Percentiles rank a stretch among this genome's conserved stretches.
Evolutionary conservation across 2,329 filamentous ascomycete species (phyloP).

Genomic region (Sordariomycetes sp.): DNA sequence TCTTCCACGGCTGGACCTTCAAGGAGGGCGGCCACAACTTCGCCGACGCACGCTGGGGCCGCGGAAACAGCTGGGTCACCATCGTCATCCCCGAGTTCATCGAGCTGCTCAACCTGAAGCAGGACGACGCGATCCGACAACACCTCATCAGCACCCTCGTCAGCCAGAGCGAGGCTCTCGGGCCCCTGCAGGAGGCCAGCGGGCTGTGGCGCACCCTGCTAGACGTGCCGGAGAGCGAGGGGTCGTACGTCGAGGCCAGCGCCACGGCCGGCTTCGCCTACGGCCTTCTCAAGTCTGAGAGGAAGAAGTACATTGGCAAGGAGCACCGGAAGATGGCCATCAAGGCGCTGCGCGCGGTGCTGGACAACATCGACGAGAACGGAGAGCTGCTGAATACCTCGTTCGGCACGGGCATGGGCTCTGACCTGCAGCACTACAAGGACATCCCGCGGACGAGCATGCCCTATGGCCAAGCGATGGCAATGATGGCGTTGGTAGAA

Average conservation of each 20-base stretch:
- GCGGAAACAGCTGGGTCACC: constrained; percentile 66
- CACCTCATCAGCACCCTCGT: constrained; percentile 55
- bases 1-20: constrained; percentile 79
- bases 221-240: constrained; percentile 34
- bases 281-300: constrained; percentile 64
- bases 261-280: constrained; percentile 76
- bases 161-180: constrained; percentile 59
- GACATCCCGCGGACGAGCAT: constrained; percentile 69
- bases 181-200: constrained; percentile 45
- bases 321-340: constrained; percentile 50
- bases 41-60: constrained; percentile 46
- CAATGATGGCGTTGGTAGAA: constrained; percentile 72
- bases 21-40: constrained; percentile 56
- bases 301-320: constrained; percentile 58
- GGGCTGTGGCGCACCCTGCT: constrained; percentile 28
- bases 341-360: constrained; percentile 56
- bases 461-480: constrained; percentile 81
- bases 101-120: constrained; percentile 56
- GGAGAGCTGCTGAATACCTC: constrained; percentile 68
- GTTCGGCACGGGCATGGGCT: constrained; percentile 73
- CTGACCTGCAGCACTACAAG: constrained; percentile 65
- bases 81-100: constrained; percentile 79
- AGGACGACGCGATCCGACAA: constrained; percentile 53
- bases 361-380: constrained; percentile 54
- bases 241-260: constrained; percentile 68